Base-by-base conservation (phyloP, 768 basidiomycete genomes). In the Pluteus cervinus region DNA sequence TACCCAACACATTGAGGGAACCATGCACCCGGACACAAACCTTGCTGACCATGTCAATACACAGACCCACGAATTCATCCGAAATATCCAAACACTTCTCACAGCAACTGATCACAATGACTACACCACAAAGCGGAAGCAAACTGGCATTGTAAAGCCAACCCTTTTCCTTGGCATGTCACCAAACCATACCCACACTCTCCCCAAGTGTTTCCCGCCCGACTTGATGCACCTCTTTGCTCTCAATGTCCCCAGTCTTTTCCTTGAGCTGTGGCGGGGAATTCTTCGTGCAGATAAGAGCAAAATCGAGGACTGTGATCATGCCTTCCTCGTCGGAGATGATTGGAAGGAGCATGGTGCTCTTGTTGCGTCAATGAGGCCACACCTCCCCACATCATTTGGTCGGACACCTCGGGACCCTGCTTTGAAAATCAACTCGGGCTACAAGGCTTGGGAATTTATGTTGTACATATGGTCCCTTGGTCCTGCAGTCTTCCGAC, bases 391-490 rank as follows among this genome's bases (percentile, higher is more conserved):
- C 4, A 40, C 43, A 9, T 52, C 48, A 7, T 58, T 55, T 44
- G 44, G 55, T 23, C 47, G 49, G 0, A 51, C 54, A 14, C 58
- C 58, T 29, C 51, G 47, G n/a, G 37, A 43, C 42, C 53, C 49
- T 9, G 55, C 54, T 0, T 50, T 62, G 39, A 66, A 66, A 26
- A 56, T 66, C 6, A 46, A 41, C 4, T 63, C 58, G 39, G 61
- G 65, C 0, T 69, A 66, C 43, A 66, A 68, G 30, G 62, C 62
- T 1, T 49, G 47, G 20, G 64, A 69, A 37, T 69, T 36, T 23
- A 41, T 49, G 3, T 30, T 46, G 0, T 66, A 64, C 37, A 8
- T 66, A 9, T 65, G 45, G 45, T 57, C 61, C 1, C 54, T 62
- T 20, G 57, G 54, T 9, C 64, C 61, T 7, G 60, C 46, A 7